These are phyloP conservation scores for Penicillium malachiteum DNA, from an alignment of 495 filamentous ascomycete genomes.

Conservation along the genomic window DNA sequence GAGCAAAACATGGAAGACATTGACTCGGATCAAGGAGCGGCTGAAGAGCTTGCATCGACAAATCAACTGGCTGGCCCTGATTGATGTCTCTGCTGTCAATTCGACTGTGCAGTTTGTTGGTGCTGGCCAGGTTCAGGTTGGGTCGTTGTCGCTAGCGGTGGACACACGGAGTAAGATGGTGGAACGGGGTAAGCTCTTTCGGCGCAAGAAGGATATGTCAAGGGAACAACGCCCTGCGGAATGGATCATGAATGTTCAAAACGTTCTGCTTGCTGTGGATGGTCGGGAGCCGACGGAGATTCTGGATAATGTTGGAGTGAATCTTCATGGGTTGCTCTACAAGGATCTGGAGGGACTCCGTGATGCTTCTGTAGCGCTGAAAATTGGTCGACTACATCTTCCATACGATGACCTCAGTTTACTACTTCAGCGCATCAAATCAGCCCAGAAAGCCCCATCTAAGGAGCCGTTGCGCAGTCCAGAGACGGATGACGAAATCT, in stretches of 20 bases:
- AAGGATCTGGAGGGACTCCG: slow-evolving; percentile 82
- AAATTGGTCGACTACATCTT: slow-evolving; percentile 84
- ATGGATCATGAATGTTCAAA: slow-evolving; percentile 85
- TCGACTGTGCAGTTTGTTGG: slow-evolving; percentile 71
- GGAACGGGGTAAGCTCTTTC: slow-evolving; percentile 86
- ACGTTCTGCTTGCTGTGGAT: slow-evolving; percentile 82
- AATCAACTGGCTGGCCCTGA: slow-evolving; percentile 83
- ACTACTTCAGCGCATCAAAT: slow-evolving; percentile 55
- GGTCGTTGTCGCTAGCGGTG: slow-evolving; percentile 77
- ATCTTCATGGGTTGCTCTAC: slow-evolving; percentile 90
- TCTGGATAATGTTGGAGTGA: slow-evolving; percentile 82
- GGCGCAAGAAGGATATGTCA: slow-evolving; percentile 70
- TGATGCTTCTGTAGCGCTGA: slow-evolving; percentile 86
- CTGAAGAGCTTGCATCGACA: slow-evolving; percentile 83
- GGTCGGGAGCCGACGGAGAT: slow-evolving; percentile 85
- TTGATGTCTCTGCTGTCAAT: slow-evolving; percentile 85
- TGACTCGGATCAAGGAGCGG: slow-evolving; percentile 75
- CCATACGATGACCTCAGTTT: slow-evolving; percentile 81
- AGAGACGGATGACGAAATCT: slow-evolving; percentile 53
- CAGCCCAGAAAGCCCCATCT: slow-evolving; percentile 29
- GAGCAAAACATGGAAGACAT: slow-evolving; percentile 74
- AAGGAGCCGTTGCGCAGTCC: slow-evolving; percentile 37
- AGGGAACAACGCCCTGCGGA: slow-evolving; percentile 80
- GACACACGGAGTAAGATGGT: slow-evolving; percentile 91
- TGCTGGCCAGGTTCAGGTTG: slow-evolving; percentile 81